phyloP scores from a whole-genome alignment of 208 protist species.

The Phytomonas serpens region DNA sequence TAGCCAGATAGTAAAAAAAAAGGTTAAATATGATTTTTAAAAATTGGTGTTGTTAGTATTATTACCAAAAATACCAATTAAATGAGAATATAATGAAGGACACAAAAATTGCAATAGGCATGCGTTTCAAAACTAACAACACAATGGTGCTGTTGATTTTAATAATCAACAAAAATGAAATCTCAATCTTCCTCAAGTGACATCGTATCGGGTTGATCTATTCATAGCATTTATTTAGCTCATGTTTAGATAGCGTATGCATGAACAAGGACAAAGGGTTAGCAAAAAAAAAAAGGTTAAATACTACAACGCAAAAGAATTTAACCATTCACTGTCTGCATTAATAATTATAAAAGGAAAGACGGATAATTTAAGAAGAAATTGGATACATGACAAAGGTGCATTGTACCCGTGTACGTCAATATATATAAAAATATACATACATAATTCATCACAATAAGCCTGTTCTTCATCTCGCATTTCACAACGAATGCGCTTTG shows the following conservation, averaged over 20 bases:
- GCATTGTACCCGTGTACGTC: constrained; percentile 1
- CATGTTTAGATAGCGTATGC: background rate
- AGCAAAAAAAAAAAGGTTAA: background rate
- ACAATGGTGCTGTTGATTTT: background rate
- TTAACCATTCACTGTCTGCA: background rate
- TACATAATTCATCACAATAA: constrained; percentile 11
- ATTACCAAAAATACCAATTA: background rate
- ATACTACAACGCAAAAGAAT: background rate
- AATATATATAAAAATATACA: constrained; percentile 9
- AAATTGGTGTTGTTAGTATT: background rate
- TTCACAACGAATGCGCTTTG: background rate
- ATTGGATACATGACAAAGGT: background rate
- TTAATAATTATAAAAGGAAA: constrained; percentile 10
- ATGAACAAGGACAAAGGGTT: constrained; percentile 9
- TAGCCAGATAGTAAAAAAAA: constrained; percentile 7
- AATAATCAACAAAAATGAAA: background rate
- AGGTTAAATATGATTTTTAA: background rate
- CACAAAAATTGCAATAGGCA: constrained; percentile 1
- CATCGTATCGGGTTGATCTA: constrained; percentile 1
- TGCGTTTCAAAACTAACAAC: background rate
- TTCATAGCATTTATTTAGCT: background rate
- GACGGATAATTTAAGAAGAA: constrained; percentile 5
- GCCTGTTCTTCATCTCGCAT: background rate
- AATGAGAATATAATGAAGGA: background rate
- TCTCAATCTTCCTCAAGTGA: background rate